Evolutionary conservation across 2,329 filamentous ascomycete species (phyloP).

Genomic region (Cordyceps farinosa): DNA sequence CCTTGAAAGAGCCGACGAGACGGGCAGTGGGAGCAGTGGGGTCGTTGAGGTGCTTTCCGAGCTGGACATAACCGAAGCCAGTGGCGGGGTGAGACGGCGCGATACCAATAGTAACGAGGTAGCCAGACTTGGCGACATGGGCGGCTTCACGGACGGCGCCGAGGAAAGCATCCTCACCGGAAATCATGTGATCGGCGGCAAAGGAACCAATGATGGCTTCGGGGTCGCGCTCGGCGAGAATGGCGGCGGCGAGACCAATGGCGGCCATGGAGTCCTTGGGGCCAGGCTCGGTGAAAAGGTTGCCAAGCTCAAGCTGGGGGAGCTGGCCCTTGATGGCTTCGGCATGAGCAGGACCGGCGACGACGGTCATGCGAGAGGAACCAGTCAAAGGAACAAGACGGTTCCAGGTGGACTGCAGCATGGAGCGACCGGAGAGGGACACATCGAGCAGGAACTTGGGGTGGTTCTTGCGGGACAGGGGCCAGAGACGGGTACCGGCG

Average conservation of each 20-base stretch:
- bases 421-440: conserved; percentile 25
- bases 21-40: conserved; percentile 23
- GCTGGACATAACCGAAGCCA: conserved; percentile 27
- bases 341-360: conserved; percentile 26
- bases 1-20: conserved; percentile 27
- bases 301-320: conserved; percentile 23
- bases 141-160: conserved; percentile 26
- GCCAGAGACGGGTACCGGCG: conserved; percentile 28
- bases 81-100: conserved; percentile 28
- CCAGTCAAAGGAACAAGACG: conserved; percentile 27
- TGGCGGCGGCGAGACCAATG: conserved; percentile 27
- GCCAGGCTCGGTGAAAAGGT: conserved; percentile 27
- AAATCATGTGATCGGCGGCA: conserved; percentile 28
- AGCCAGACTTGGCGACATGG: conserved; percentile 26
- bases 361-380: conserved; percentile 26
- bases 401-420: conserved; percentile 28
- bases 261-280: conserved; percentile 29
- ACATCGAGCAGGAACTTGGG: conserved; percentile 29
- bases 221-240: conserved; percentile 25
- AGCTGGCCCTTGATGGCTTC: conserved; percentile 26
- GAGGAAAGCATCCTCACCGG: conserved; percentile 27
- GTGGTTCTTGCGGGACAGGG: conserved; percentile 27
- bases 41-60: conserved; percentile 25
- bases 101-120: conserved; percentile 28
- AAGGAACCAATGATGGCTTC: conserved; percentile 27